Conservation (phyloP, 163 green algal species). For the Scenedesmus sp. region DNA sequence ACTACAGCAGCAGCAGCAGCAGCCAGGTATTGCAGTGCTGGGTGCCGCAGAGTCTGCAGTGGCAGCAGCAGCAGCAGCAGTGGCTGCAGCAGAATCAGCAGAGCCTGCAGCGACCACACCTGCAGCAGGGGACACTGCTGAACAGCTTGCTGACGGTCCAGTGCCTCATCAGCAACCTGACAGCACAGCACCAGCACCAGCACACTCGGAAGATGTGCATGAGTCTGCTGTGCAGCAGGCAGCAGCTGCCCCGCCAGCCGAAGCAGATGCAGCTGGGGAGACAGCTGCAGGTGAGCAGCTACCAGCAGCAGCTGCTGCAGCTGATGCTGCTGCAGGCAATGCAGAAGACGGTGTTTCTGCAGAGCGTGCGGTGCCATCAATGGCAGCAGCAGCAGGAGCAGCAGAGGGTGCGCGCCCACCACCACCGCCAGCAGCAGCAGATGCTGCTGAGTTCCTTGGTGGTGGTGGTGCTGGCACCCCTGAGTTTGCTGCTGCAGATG, state of each 20-base stretch:
- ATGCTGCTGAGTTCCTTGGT: neutral
- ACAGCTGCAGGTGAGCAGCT: neutral
- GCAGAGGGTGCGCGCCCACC: neutral
- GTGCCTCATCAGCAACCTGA: neutral
- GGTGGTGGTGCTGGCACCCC: neutral
- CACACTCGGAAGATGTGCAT: neutral
- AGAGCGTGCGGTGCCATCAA: neutral
- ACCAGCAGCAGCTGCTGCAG: neutral
- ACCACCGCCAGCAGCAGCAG: conserved; percentile 5
- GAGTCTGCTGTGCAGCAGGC: neutral
- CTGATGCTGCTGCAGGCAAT: no score
- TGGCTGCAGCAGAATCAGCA: neutral
- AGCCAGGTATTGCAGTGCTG: neutral
- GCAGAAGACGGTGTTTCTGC: neutral
- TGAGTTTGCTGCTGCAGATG: neutral
- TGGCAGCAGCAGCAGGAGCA: neutral
- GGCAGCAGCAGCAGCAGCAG: neutral
- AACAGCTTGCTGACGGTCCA: neutral
- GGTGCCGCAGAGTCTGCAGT: neutral
- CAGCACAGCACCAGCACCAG: neutral
- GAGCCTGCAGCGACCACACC: neutral
- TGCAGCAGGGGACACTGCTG: neutral
- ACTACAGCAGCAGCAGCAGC: neutral
- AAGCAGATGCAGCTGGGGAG: neutral
- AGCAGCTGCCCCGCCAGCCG: neutral